phyloP scores from a whole-genome alignment of 768 basidiomycete genomes.

The Agrocybe pediades region DNA sequence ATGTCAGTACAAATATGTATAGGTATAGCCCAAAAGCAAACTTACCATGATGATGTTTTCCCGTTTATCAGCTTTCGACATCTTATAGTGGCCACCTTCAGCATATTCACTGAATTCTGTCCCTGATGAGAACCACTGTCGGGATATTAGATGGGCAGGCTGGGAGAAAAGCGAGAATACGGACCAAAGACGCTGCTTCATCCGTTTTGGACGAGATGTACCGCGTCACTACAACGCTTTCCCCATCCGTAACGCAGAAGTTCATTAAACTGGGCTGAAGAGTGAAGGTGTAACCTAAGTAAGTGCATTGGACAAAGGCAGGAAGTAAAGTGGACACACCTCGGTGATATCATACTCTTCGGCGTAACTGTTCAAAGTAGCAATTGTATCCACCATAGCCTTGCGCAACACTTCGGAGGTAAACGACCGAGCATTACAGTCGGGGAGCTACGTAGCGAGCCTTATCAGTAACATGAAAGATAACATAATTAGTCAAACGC shows the following conservation, averaged over 20 bases:
- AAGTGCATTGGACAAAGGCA: not conserved
- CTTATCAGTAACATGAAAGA: constrained; percentile 3
- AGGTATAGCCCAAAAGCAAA: constrained; percentile 14
- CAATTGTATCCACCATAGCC: constrained; percentile 90
- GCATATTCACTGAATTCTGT: constrained; percentile 91
- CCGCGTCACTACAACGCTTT: constrained; percentile 89
- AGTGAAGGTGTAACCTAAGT: not conserved
- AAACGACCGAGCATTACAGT: constrained; percentile 77
- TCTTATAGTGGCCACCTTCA: constrained; percentile 88
- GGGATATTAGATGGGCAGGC: constrained; percentile 1
- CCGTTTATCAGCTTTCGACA: constrained; percentile 94
- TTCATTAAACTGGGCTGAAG: constrained; percentile 86
- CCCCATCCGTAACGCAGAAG: constrained; percentile 95
- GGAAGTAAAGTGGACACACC: constrained; percentile 36
- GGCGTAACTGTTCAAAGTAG: constrained; percentile 72
- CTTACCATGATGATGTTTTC: constrained; percentile 92
- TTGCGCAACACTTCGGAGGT: constrained; percentile 69
- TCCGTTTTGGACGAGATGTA: constrained; percentile 92
- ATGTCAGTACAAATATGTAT: not conserved
- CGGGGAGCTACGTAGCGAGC: constrained; percentile 60
- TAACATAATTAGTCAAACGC: not conserved
- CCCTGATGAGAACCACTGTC: constrained; percentile 92
- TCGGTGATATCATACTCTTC: constrained; percentile 75
- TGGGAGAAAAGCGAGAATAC: constrained; percentile 10
- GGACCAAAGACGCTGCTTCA: constrained; percentile 88